A percentile compares a stretch with the other conserved stretches of the same genome.
Evolutionary conservation across 2,329 filamentous ascomycete species (phyloP).

Genomic region (Chrysosporium keratinophilum): DNA sequence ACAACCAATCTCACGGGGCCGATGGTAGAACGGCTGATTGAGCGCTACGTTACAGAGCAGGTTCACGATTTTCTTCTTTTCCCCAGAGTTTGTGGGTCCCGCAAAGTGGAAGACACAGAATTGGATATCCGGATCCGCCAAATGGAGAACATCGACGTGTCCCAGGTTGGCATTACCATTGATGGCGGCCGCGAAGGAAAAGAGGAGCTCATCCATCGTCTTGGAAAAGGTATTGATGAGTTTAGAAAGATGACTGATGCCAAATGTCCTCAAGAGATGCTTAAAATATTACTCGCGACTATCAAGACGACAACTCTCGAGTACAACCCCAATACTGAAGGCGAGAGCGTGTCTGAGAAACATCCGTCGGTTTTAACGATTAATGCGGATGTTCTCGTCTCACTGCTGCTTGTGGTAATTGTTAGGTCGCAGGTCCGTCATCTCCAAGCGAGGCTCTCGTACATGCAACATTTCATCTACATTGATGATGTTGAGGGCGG

Average conservation of each 20-base stretch:
- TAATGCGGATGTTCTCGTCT: constrained; percentile 87
- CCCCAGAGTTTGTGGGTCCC: constrained; percentile 66
- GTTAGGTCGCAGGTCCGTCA: constrained; percentile 82
- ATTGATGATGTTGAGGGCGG: constrained; percentile 95
- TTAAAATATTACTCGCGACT: constrained; percentile 66
- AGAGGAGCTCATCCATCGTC: constrained; percentile 64
- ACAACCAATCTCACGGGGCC: constrained; percentile 90
- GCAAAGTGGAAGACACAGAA: constrained; percentile 72
- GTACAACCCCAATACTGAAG: constrained; percentile 31
- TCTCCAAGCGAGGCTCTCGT: constrained; percentile 77
- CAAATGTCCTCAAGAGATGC: constrained; percentile 78
- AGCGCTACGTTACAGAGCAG: constrained; percentile 87
- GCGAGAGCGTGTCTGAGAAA: constrained; percentile 36
- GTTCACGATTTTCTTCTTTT: constrained; percentile 78
- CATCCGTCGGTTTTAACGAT: constrained; percentile 52
- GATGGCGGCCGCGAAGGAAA: constrained; percentile 70
- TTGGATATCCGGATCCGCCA: constrained; percentile 81
- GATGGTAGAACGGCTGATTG: constrained; percentile 84
- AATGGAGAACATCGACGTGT: constrained; percentile 89
- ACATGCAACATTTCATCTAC: constrained; percentile 95
- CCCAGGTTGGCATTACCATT: constrained; percentile 81
- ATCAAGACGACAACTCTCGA: constrained; percentile 72
- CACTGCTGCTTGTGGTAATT: constrained; percentile 78
- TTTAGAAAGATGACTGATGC: constrained; percentile 76
- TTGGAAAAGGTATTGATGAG: constrained; percentile 71